Base-by-base conservation (phyloP, 257 asterid species). In the Solanum tacnaense region DNA sequence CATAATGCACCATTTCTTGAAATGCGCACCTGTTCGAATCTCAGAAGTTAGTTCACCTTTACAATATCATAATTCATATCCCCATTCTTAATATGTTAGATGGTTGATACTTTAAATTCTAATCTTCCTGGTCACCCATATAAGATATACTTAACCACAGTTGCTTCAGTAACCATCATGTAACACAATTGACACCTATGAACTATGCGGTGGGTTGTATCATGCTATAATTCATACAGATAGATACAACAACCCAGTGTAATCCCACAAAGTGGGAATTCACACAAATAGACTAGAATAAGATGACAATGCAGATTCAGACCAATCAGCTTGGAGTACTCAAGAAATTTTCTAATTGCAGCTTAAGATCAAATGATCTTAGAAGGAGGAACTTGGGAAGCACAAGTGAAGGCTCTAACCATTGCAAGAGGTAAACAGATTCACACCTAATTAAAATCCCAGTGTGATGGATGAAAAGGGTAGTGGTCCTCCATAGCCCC, bases 1-100 rank as follows among this genome's bases (percentile, higher is more conserved):
- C 96, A 96, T 92, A 88, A 96, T 83, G 73, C 99, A 95, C 99
- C 99, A 96, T 92, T 96, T 95, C 94, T 96, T 95, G 92, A 95
- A 96, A 90, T 94, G 94, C 78, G 92, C 92, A 90, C 99, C 99
- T 95, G 93, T n/a, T 41, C 46, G 56, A 87, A 88, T 46, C 62
- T 88, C 25, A 38, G 44, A 49, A 82, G 41, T 82, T 49, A 82
- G 85, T 46, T 29, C 44, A 31, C 41, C 18, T 46, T 31, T 18
- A 49, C 85, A 49, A 46, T 39, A 9, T 15, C 38, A 49, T 58
- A 20, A 21, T 58, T 82, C 85, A 29, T 82, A 29, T 29, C 44
- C 85, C 29, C 85, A 41, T 82, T 29, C 68, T 29, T 81, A 81
- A 9, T 27, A 29, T 18, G 41, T 41, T 13, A 36, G 44, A n/a